Conservation (phyloP, 2,329 filamentous ascomycete genomes). For the Fusarium armeniacum region DNA sequence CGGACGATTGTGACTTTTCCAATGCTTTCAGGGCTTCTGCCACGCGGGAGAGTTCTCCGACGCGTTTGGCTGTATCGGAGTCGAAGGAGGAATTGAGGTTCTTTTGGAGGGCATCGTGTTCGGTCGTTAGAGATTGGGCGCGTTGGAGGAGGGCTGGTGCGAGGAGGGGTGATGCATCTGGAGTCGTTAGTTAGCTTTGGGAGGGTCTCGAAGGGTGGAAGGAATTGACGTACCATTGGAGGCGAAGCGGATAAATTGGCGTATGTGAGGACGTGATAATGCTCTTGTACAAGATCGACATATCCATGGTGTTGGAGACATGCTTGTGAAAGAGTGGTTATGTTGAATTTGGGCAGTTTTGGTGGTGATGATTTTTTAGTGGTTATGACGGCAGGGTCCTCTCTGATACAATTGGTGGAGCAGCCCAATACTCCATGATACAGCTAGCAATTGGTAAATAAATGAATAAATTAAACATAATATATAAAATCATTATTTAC, state of each 20-base stretch:
- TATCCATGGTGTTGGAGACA: constrained; percentile 55
- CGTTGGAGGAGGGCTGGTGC: constrained; percentile 71
- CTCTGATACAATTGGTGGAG: constrained; percentile 28
- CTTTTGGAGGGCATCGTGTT: constrained; percentile 68
- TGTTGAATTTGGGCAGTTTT: constrained; percentile 1
- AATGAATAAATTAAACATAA: too few relatives aligned
- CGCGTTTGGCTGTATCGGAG: constrained; percentile 68
- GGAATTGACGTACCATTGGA: constrained; percentile 50
- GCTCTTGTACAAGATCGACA: constrained; percentile 55
- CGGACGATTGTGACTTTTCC: constrained; percentile 67
- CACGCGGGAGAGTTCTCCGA: constrained; percentile 72
- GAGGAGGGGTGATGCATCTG: constrained; percentile 53
- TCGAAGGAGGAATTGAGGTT: constrained; percentile 69
- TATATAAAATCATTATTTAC: neutral
- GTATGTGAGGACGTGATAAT: constrained; percentile 44
- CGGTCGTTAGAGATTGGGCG: constrained; percentile 69
- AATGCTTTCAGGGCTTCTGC: constrained; percentile 70
- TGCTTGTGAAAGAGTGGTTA: constrained; percentile 39
- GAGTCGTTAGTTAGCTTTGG: constrained; percentile 20
- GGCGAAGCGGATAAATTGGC: constrained; percentile 51
- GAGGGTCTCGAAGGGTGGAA: too few relatives aligned
- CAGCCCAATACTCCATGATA: neutral
- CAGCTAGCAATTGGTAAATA: neutral
- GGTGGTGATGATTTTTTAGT: constrained; percentile 43
- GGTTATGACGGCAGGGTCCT: constrained; percentile 19